Conservation (phyloP, 2,329 filamentous ascomycete genomes). For the Trichoderma sp. region DNA sequence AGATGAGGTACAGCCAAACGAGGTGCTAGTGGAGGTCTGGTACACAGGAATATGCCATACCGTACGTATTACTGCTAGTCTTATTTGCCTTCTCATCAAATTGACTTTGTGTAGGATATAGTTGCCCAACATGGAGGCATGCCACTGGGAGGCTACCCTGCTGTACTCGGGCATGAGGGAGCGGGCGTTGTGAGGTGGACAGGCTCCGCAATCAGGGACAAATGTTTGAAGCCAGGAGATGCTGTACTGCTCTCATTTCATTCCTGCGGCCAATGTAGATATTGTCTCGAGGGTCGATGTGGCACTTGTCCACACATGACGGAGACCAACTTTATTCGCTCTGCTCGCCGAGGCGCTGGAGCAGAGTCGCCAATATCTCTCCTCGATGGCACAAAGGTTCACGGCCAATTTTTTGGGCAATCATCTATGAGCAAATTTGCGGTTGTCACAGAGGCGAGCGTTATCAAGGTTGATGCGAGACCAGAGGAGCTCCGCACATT, state of each 20-base stretch:
- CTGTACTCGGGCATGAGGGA: neutral
- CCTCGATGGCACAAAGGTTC: neutral
- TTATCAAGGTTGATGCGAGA: neutral
- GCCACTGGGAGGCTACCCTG: neutral
- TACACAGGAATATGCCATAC: slow-evolving; percentile 1
- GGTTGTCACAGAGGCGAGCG: neutral
- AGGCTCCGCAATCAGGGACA: neutral
- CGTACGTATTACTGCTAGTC: neutral
- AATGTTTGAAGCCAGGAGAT: neutral
- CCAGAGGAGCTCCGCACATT: neutral
- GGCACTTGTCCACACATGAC: slow-evolving; percentile 3
- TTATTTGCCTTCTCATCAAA: neutral
- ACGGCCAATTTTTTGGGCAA: slow-evolving; percentile 1
- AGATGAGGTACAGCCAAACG: neutral
- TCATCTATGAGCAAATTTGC: neutral
- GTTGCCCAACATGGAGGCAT: neutral
- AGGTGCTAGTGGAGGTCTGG: neutral
- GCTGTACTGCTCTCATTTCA: neutral
- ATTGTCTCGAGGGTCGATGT: neutral
- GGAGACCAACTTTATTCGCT: slow-evolving; percentile 6
- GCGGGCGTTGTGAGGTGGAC: neutral
- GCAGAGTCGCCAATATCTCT: neutral
- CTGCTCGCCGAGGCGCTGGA: neutral
- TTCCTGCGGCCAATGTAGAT: neutral
- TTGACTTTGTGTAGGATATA: neutral